A percentile compares a stretch with the other conserved stretches of the same genome.
Conservation (phyloP, 2,329 filamentous ascomycete genomes). For the Claviceps spartinae region DNA sequence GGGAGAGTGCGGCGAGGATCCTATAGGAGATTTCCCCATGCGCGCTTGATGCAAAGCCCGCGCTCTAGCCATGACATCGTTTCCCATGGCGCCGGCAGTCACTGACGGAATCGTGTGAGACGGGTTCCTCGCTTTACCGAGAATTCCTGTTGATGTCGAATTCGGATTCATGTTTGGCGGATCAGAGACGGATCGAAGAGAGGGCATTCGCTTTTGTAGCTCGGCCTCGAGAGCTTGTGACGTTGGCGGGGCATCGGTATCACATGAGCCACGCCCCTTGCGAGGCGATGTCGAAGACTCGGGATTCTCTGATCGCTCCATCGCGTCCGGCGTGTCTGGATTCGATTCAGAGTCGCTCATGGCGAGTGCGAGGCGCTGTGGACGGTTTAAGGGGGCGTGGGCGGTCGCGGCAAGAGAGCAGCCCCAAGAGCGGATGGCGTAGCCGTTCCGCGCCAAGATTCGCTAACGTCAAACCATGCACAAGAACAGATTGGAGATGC, state of each 20-base stretch:
- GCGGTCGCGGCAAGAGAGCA: not conserved
- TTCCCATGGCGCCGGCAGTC: slow-evolving; percentile 20
- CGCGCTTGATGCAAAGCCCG: slow-evolving; percentile 32
- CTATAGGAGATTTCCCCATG: slow-evolving; percentile 24
- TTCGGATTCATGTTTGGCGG: slow-evolving; percentile 57
- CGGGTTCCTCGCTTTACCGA: slow-evolving; percentile 51
- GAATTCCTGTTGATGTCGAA: slow-evolving; percentile 70
- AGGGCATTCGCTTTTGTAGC: slow-evolving; percentile 38
- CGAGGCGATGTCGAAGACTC: slow-evolving; percentile 29
- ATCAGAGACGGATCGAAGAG: slow-evolving; percentile 46
- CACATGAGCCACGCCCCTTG: slow-evolving; percentile 20
- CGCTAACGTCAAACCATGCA: slow-evolving; percentile 5
- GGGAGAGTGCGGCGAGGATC: slow-evolving; percentile 17
- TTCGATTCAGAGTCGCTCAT: slow-evolving; percentile 22
- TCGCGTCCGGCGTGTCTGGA: slow-evolving; percentile 34
- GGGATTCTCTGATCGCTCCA: slow-evolving; percentile 18
- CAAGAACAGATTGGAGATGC: not conserved
- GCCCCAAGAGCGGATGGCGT: slow-evolving; percentile 5
- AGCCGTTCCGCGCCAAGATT: slow-evolving; percentile 3
- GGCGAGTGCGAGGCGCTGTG: not conserved
- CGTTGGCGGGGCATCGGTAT: slow-evolving; percentile 19
- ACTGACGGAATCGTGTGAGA: slow-evolving; percentile 25
- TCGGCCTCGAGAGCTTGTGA: slow-evolving; percentile 25
- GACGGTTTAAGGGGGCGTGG: not conserved
- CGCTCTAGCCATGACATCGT: slow-evolving; percentile 33